Percentiles rank a stretch among this genome's conserved stretches.
phyloP scores from a whole-genome alignment of 1,284 basidiomycete species.

The Mycosarcoma mackinlayi region DNA sequence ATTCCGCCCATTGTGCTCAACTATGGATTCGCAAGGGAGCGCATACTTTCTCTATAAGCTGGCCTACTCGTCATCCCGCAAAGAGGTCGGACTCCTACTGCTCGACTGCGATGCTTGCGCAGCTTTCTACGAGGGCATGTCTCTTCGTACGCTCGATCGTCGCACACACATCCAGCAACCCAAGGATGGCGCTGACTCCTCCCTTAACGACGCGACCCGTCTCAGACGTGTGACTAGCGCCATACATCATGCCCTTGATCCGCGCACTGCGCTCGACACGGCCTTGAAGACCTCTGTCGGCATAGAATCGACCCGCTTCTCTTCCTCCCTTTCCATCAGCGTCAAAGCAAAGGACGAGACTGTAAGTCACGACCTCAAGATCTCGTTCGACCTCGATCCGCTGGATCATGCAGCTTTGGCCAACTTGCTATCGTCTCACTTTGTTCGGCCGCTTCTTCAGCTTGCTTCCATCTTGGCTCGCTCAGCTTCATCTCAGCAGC shows the following conservation, averaged over 20 bases:
- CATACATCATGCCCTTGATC: slow-evolving; percentile 24
- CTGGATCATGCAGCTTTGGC: slow-evolving; percentile 23
- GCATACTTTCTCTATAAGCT: slow-evolving; percentile 32
- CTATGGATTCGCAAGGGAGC: not conserved
- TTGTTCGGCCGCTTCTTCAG: slow-evolving; percentile 18
- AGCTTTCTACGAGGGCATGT: slow-evolving; percentile 30
- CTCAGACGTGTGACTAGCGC: not conserved
- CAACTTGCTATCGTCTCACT: slow-evolving; percentile 19
- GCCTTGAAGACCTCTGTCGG: slow-evolving; percentile 6
- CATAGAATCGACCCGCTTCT: slow-evolving; percentile 27
- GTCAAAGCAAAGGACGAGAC: slow-evolving; percentile 3
- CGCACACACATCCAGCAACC: slow-evolving; percentile 2
- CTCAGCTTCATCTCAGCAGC: slow-evolving; percentile 7
- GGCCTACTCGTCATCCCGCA: slow-evolving; percentile 6
- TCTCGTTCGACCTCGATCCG: slow-evolving; percentile 35
- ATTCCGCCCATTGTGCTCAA: slow-evolving; percentile 13
- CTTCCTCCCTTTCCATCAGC: slow-evolving; percentile 26
- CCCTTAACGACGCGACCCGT: not conserved
- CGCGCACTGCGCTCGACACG: slow-evolving; percentile 2
- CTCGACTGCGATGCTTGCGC: slow-evolving; percentile 28
- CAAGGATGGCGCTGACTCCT: not conserved
- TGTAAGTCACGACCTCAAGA: slow-evolving; percentile 9
- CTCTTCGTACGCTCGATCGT: slow-evolving; percentile 30
- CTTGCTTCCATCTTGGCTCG: slow-evolving; percentile 7
- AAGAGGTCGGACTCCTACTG: slow-evolving; percentile 19